These are phyloP conservation scores for Acanthamoeba rhysodes DNA, from an alignment of 208 protist genomes.

Conservation along the genomic window DNA sequence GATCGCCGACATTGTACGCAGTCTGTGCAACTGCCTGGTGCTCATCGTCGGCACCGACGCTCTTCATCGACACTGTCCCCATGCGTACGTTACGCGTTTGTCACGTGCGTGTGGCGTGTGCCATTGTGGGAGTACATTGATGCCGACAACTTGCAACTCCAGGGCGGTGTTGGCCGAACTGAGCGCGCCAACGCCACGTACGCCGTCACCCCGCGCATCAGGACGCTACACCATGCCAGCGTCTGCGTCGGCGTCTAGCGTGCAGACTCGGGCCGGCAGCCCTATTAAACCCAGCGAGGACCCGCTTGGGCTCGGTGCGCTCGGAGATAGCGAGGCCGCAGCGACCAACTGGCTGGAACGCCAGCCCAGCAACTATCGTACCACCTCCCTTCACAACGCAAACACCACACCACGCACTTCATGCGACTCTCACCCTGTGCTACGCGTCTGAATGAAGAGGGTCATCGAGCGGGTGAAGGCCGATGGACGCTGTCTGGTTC, in stretches of 20 bases:
- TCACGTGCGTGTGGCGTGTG: not conserved
- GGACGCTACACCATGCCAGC: not conserved
- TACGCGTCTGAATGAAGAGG: not conserved
- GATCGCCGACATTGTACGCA: constrained; percentile 41
- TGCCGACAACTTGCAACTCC: not conserved
- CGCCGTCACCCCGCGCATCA: not conserved
- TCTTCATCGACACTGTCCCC: constrained; percentile 30
- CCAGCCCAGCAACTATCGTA: constrained; percentile 11
- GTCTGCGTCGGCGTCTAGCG: not conserved
- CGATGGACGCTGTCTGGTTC: not conserved
- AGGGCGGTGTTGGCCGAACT: constrained; percentile 25
- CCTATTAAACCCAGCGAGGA: not conserved
- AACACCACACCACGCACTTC: too few relatives aligned
- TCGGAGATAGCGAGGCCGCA: not conserved
- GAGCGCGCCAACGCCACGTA: not conserved
- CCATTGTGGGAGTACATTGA: not conserved
- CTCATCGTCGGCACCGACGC: constrained; percentile 8
- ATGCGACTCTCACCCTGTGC: too few relatives aligned
- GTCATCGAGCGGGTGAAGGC: not conserved
- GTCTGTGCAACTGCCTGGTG: constrained; percentile 25
- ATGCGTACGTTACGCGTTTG: not conserved
- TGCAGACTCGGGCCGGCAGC: not conserved
- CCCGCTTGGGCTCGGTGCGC: not conserved
- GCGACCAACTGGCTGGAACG: constrained; percentile 17
- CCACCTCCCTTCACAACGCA: not conserved